Evolutionary conservation across 768 basidiomycete species (phyloP).

Genomic region (Hericium coralloides): DNA sequence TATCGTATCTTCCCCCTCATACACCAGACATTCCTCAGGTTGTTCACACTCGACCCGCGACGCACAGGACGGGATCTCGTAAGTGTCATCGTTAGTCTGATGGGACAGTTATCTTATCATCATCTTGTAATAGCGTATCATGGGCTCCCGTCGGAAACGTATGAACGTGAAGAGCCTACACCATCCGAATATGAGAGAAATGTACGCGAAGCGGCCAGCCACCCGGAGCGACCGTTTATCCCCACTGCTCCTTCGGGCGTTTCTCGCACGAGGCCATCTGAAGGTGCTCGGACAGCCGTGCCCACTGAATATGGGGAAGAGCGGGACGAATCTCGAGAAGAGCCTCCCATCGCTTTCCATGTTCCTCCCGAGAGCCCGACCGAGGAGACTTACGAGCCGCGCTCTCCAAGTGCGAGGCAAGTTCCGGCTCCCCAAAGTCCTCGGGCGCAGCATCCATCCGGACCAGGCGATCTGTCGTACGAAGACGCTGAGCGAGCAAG

Average conservation of each 20-base stretch:
- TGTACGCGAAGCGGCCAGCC: background rate
- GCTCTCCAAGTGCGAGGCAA: background rate
- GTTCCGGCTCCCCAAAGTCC: background rate
- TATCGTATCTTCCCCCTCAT: background rate
- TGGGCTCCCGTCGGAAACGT: background rate
- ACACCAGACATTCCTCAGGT: background rate
- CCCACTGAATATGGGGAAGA: background rate
- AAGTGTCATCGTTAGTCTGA: no score
- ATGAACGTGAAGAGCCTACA: background rate
- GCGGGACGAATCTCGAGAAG: background rate
- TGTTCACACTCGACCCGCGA: background rate
- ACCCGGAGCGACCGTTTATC: background rate
- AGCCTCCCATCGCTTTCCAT: background rate
- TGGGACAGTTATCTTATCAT: background rate
- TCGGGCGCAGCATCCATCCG: slow-evolving; percentile 9
- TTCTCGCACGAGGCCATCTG: background rate
- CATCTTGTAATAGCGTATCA: background rate
- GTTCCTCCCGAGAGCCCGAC: background rate
- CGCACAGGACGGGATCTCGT: background rate
- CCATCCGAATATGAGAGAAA: background rate
- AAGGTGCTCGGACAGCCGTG: background rate
- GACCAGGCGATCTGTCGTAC: slow-evolving; percentile 21
- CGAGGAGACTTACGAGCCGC: background rate
- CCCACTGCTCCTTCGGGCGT: background rate
- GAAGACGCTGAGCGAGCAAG: slow-evolving; percentile 40